These are phyloP conservation scores for Pseudohalonectria lignicola DNA, from an alignment of 2,329 filamentous ascomycete species.

Conservation along the genomic window DNA sequence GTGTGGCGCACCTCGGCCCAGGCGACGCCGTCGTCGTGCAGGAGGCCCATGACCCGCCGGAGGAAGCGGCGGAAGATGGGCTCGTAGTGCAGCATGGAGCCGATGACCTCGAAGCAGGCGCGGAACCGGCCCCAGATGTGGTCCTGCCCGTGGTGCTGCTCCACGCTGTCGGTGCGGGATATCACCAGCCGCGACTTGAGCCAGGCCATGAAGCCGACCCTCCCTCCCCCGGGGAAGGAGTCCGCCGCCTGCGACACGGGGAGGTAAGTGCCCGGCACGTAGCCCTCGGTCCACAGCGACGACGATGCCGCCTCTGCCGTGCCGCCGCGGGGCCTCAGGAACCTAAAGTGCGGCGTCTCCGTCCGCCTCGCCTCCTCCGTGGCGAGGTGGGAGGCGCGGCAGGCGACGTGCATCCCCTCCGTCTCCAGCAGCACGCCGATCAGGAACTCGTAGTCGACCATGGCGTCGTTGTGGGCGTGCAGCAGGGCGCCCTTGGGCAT, in stretches of 20 bases:
- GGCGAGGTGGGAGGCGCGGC: constrained; percentile 44
- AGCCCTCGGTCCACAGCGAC: constrained; percentile 57
- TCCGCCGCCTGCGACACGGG: constrained; percentile 54
- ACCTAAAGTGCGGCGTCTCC: constrained; percentile 44
- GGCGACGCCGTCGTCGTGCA: constrained; percentile 71
- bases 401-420: constrained; percentile 61
- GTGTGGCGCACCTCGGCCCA: constrained; percentile 74
- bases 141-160: constrained; percentile 74
- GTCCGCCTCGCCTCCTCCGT: constrained; percentile 40
- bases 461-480: constrained; percentile 84
- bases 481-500: constrained; percentile 86
- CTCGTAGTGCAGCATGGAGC: constrained; percentile 75
- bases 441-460: constrained; percentile 78
- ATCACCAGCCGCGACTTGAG: constrained; percentile 63
- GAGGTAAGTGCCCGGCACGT: constrained; percentile 47
- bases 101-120: constrained; percentile 62
- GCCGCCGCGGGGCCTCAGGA: constrained; percentile 28
- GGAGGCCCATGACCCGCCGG: constrained; percentile 54
- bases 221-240: constrained; percentile 61
- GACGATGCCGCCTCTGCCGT: no score
- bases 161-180: constrained; percentile 58
- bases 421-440: constrained; percentile 60
- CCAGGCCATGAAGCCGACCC: constrained; percentile 65
- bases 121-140: constrained; percentile 77
- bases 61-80: constrained; percentile 76